Evolutionary conservation across 1,139 yeast species (phyloP), one percentile per base, ranked within the genome.

Genomic region (Blastobotrys persicus): DNA sequence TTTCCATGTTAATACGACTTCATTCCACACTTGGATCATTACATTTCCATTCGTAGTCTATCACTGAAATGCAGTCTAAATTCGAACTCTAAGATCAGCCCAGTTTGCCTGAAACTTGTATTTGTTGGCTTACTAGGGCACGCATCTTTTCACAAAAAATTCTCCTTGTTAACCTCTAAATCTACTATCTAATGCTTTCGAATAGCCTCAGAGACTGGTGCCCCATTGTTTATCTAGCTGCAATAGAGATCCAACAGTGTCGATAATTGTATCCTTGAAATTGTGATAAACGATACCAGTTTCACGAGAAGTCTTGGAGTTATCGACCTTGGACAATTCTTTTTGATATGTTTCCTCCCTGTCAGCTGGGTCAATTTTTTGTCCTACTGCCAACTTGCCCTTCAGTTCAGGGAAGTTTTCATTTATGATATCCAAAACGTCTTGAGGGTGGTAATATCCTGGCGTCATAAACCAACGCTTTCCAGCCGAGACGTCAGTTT

Each of bases 391-490:
- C 16, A 73, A 57, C 48, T 70, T 65, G 44, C 71, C 75, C 56
- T 65, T 64, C 42, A 75, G 63, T 48, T 67, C 64, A 1, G 76
- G 74, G 60, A 71, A 68, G 31, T 66, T 32, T 13, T 44, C 40
- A 61, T 67, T 72, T 44, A 74, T 53, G 38, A 68, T 59, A 50
- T 71, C 70, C 13, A 73, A 55, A 31, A 75, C 47, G 17, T 50
- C 55, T 52, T 72, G 73, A 40, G 55, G 48, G n/a, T 60, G 51
- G 58, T 65, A 74, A 40, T 61, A 58, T 1, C 69, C 72, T 4
- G 64, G 59, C 17, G 68, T 61, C 54, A 74, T 62, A 45, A 75
- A 70, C 48, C 72, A 66, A 47, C 83, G 69, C 57, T 73, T 65
- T 23, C 71, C 71, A n/a, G 64, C 61, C 6, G 71, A 59, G 1